phyloP scores from a whole-genome alignment of 129 eudicot species.

The Kitagawia praeruptora region DNA sequence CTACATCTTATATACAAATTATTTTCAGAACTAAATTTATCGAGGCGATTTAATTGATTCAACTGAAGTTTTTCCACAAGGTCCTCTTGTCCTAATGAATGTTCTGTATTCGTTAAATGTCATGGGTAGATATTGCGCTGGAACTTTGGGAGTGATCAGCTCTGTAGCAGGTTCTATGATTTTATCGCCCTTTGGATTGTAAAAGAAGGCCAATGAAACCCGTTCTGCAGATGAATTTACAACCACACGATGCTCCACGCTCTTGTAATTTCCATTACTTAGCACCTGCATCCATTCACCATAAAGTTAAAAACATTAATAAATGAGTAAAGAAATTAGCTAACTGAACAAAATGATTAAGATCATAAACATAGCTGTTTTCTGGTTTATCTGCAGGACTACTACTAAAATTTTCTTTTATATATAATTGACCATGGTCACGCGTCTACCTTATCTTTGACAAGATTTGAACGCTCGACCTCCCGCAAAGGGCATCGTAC shows the following conservation, averaged over 20 bases:
- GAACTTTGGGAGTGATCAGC: conserved; percentile 33
- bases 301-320: background rate
- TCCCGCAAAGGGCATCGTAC: too few relatives aligned
- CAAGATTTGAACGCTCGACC: too few relatives aligned
- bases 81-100: conserved; percentile 50
- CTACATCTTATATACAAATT: background rate
- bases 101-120: conserved; percentile 51
- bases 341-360: too few relatives aligned
- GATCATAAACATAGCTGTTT: background rate
- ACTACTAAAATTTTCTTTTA: too few relatives aligned
- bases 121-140: conserved; percentile 43
- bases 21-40: conserved; percentile 1
- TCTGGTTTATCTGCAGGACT: too few relatives aligned
- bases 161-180: conserved; percentile 44
- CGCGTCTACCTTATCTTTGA: too few relatives aligned
- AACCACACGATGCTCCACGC: conserved; percentile 70
- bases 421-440: too few relatives aligned
- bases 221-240: conserved; percentile 55
- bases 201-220: conserved; percentile 60
- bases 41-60: conserved; percentile 41
- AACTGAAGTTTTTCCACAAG: conserved; percentile 55
- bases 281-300: conserved; percentile 28
- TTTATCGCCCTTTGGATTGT: conserved; percentile 59
- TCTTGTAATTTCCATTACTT: conserved; percentile 59
- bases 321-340: too few relatives aligned